These are phyloP conservation scores for Gnomoniopsis smithogilvyi DNA, from an alignment of 2,329 filamentous ascomycete species.

Conservation along the genomic window DNA sequence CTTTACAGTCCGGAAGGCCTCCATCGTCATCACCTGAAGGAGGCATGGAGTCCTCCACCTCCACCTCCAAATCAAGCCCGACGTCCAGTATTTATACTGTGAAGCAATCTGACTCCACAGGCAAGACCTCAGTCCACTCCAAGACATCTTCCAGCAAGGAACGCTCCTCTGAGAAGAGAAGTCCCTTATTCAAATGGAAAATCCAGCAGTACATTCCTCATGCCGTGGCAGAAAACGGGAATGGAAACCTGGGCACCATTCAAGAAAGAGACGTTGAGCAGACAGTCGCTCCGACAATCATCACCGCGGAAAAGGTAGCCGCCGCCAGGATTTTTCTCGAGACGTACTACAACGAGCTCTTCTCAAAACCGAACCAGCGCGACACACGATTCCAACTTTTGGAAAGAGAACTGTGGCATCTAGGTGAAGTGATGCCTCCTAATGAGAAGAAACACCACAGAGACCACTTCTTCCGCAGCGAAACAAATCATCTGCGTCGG, in stretches of 20 bases:
- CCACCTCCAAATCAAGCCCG: constrained; percentile 24
- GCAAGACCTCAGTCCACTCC: constrained; percentile 39
- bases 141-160: constrained; percentile 31
- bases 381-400: constrained; percentile 59
- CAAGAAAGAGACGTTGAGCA: constrained; percentile 30
- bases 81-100: constrained; percentile 21
- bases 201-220: constrained; percentile 16
- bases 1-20: neutral
- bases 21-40: constrained; percentile 7
- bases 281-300: constrained; percentile 30
- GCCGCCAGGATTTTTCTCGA: constrained; percentile 86
- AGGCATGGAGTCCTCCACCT: constrained; percentile 6
- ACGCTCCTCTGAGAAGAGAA: constrained; percentile 26
- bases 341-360: constrained; percentile 72
- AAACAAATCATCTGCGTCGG: constrained; percentile 74
- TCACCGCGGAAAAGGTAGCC: constrained; percentile 73
- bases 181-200: constrained; percentile 23
- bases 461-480: constrained; percentile 59
- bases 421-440: constrained; percentile 45
- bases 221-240: constrained; percentile 20
- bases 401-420: constrained; percentile 58
- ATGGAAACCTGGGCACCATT: constrained; percentile 29
- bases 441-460: constrained; percentile 53
- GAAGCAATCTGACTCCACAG: constrained; percentile 28
- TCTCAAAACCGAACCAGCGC: constrained; percentile 55